phyloP scores from a whole-genome alignment of 768 basidiomycete species.

The Lanmaoa rubissima region DNA sequence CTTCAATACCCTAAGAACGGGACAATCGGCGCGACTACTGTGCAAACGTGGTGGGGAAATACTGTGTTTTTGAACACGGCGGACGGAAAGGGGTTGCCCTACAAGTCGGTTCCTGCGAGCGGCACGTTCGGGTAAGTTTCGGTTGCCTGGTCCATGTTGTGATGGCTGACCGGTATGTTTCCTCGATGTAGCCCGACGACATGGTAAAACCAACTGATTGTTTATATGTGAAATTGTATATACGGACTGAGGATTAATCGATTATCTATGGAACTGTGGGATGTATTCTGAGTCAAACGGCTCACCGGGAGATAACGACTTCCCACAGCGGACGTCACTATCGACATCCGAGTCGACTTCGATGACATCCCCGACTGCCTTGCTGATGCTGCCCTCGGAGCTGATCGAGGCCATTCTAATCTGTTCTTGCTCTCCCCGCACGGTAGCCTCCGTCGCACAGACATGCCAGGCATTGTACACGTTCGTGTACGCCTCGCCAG shows the following conservation, averaged over 20 bases:
- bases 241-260: neutral
- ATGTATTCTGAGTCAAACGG: neutral
- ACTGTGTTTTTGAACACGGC: constrained; percentile 33
- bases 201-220: constrained; percentile 3
- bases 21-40: constrained; percentile 48
- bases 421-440: constrained; percentile 23
- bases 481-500: constrained; percentile 35
- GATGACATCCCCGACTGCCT: neutral
- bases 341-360: no score
- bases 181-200: constrained; percentile 5
- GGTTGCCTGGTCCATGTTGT: neutral
- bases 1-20: constrained; percentile 68
- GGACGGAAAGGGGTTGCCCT: constrained; percentile 12
- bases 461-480: constrained; percentile 35
- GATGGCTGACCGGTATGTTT: neutral
- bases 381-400: constrained; percentile 37
- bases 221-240: no score
- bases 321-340: neutral
- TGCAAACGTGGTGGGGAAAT: constrained; percentile 76
- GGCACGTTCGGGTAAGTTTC: constrained; percentile 29
- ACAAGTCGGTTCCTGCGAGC: constrained; percentile 10
- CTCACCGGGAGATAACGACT: neutral
- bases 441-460: constrained; percentile 37
- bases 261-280: neutral
- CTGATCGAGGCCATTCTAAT: constrained; percentile 40